Evolutionary conservation across 345 rosid genomes (phyloP), one percentile per base, ranked within the genome.

Genomic region (Dimocarpus longan): DNA sequence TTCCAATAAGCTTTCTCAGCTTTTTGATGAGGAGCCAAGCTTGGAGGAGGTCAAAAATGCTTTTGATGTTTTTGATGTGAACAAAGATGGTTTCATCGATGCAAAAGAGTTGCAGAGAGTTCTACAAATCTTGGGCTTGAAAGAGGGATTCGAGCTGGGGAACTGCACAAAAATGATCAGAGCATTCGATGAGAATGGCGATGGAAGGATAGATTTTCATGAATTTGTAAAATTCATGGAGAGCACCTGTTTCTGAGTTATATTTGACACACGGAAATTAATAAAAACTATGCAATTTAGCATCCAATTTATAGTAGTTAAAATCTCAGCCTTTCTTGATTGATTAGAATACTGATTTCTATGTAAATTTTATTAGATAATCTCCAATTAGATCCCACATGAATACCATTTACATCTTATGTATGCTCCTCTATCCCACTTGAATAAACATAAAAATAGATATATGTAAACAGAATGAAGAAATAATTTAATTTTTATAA

Each of bases 11-110:
- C 74, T 93, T 80, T 73, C 85, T 0, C 77, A 80, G 86, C 60
- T 93, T 82, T 93, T 95, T 81, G 92, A 89, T 44, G 97, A 95
- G 79, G 97, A 91, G 84, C 95, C 95, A 0, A 93, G 98, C 78
- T 74, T 90, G 80, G 92, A 87, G 73, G 98, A 95, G 79, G 75
- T 90, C 76, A 93, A 89, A 83, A 90, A 88, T 78, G 90, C 95
- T 77, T 95, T 95, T 79, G 85, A 88, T 62, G 97, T 92, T 71
- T 95, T 91, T 83, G 97, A 95, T 87, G 86, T 80, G 79, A 91
- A 95, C 75, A 80, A 84, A 84, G 97, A 95, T 81, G 95, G 95
- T 54, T 93, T 92, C 77, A 82, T 95, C 37, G 97, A 90, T 81
- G 90, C 91, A 7, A 37, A 32, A 67, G 97, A 95, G 84, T 82